Conservation (phyloP, 352 stramenopile species). For the Pythium dissotocum region DNA sequence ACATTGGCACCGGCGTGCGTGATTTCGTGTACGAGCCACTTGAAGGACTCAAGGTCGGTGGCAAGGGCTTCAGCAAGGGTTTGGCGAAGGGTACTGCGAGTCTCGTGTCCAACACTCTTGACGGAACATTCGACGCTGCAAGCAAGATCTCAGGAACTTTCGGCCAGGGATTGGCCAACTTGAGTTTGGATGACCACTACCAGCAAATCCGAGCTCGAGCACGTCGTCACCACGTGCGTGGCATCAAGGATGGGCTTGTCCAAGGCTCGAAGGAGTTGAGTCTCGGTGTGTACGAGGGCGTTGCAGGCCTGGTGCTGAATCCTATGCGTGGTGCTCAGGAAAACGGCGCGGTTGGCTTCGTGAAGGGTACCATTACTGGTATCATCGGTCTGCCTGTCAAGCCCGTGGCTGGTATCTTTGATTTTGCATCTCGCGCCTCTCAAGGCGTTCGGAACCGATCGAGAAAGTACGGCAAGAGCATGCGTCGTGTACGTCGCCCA, state of each 20-base stretch:
- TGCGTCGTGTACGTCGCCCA: constrained; percentile 72
- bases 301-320: constrained; percentile 77
- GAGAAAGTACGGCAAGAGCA: constrained; percentile 76
- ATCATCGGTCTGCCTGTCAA: constrained; percentile 88
- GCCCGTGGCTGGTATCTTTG: constrained; percentile 86
- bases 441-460: constrained; percentile 86
- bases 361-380: constrained; percentile 84
- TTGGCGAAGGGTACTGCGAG: constrained; percentile 86
- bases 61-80: constrained; percentile 85
- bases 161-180: constrained; percentile 82
- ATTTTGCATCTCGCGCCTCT: constrained; percentile 87
- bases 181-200: constrained; percentile 88
- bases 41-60: constrained; percentile 88
- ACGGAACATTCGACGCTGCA: constrained; percentile 85
- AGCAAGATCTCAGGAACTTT: constrained; percentile 90
- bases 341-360: constrained; percentile 80
- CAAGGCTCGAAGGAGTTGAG: constrained; percentile 87
- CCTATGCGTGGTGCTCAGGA: constrained; percentile 82
- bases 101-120: constrained; percentile 85
- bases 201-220: constrained; percentile 82
- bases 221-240: constrained; percentile 73
- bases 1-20: constrained; percentile 94
- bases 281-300: constrained; percentile 82
- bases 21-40: constrained; percentile 97
- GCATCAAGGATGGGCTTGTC: constrained; percentile 75